Percentiles rank a stretch among this genome's conserved stretches.
Evolutionary conservation across 106 monocot genomes (phyloP).

Genomic region (Posidonia australis): DNA sequence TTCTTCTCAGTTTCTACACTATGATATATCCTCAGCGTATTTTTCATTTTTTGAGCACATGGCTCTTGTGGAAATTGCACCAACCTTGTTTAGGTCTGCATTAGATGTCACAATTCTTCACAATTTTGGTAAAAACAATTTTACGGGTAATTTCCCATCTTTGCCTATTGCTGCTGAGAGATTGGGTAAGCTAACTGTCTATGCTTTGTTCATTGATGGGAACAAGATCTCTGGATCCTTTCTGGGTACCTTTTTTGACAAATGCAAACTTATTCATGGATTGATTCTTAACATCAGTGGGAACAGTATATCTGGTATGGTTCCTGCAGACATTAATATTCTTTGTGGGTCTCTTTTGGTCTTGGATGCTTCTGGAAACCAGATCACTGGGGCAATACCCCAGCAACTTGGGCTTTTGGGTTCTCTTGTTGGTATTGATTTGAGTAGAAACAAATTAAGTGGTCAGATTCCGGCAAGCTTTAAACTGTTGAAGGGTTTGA

Average conservation of each 20-base stretch:
- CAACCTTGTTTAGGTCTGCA: conserved; percentile 7
- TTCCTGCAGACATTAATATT: conserved; percentile 33
- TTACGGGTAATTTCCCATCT: conserved; percentile 38
- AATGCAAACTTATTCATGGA: conserved; percentile 40
- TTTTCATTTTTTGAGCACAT: conserved; percentile 24
- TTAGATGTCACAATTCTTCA: conserved; percentile 34
- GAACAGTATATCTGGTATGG: conserved; percentile 46
- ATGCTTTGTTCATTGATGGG: conserved; percentile 43
- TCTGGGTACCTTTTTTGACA: conserved; percentile 36
- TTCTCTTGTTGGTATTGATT: conserved; percentile 39
- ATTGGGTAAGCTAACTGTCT: conserved; percentile 28
- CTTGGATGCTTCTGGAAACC: conserved; percentile 45
- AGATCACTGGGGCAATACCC: conserved; percentile 47
- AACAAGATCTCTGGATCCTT: conserved; percentile 56
- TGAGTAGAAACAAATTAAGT: conserved; percentile 41
- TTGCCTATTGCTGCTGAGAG: conserved; percentile 34
- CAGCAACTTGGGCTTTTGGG: conserved; percentile 27
- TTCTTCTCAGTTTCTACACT: conserved; percentile 6
- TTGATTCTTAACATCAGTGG: conserved; percentile 42
- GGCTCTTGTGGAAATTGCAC: conserved; percentile 4
- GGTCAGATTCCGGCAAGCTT: conserved; percentile 51
- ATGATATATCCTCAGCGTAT: conserved; percentile 34
- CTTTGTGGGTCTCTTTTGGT: conserved; percentile 43
- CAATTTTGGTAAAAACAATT: conserved; percentile 60
- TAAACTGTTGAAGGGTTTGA: conserved; percentile 36